Percentiles rank a stretch among this genome's conserved stretches.
Evolutionary conservation across 148 eudicot species (phyloP).

Genomic region (Heliamphora exappendiculata): DNA sequence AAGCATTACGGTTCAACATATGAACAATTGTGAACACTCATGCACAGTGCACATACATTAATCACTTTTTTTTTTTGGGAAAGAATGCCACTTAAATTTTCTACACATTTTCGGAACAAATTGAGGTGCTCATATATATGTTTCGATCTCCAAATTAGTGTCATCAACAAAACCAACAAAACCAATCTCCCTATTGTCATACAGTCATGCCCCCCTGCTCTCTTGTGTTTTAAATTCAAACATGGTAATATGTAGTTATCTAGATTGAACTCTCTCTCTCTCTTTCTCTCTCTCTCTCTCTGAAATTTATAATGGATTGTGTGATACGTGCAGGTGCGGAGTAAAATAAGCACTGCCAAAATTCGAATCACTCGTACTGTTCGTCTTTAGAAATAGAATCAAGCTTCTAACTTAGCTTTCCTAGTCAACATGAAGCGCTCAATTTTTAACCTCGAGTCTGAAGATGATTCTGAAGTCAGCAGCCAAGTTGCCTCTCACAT

Average conservation of each 20-base stretch:
- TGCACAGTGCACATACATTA: too few relatives aligned
- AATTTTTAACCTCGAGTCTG: conserved; percentile 28
- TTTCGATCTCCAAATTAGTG: neutral
- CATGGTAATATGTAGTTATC: neutral
- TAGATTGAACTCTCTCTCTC: neutral
- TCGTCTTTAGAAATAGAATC: neutral
- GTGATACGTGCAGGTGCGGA: conserved; percentile 11
- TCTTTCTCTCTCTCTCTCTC: neutral
- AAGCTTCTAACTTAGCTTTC: neutral
- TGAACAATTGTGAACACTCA: too few relatives aligned
- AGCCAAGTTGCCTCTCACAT: conserved; percentile 35
- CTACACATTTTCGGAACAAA: neutral
- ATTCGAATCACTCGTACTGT: neutral
- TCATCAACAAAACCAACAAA: neutral
- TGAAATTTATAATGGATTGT: neutral
- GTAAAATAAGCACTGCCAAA: neutral
- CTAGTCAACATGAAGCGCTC: conserved; percentile 23
- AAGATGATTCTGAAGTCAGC: conserved; percentile 36
- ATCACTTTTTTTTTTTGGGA: too few relatives aligned
- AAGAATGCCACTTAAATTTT: too few relatives aligned
- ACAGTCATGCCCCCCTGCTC: neutral
- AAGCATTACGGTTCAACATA: too few relatives aligned
- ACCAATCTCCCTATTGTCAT: neutral
- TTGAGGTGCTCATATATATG: neutral
- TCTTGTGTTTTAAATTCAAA: neutral